phyloP scores from a whole-genome alignment of 2,329 filamentous ascomycete species.

The Cladophialophora carrionii region DNA sequence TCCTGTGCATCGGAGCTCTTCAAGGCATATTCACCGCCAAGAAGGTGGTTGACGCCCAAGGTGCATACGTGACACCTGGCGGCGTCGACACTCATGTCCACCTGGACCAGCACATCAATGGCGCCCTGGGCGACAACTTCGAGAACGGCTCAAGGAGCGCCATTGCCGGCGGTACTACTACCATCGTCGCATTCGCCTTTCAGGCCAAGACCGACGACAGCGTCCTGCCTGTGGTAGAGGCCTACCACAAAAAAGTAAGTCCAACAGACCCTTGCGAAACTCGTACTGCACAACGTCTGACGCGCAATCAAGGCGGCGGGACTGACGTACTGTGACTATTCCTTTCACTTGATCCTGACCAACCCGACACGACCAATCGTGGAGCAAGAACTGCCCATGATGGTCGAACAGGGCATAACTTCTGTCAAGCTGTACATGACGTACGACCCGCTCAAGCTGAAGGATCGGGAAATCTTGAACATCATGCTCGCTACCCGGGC shows the following conservation, averaged over 20 bases:
- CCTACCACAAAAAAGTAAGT: slow-evolving; percentile 52
- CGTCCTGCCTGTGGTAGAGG: slow-evolving; percentile 52
- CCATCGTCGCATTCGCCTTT: slow-evolving; percentile 61
- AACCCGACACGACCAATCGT: slow-evolving; percentile 38
- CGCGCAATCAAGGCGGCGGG: slow-evolving; percentile 46
- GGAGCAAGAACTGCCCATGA: slow-evolving; percentile 50
- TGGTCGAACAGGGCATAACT: slow-evolving; percentile 49
- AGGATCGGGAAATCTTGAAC: slow-evolving; percentile 49
- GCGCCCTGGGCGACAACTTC: slow-evolving; percentile 46
- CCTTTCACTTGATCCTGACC: slow-evolving; percentile 52
- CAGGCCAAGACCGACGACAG: slow-evolving; percentile 53
- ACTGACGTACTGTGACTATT: slow-evolving; percentile 58
- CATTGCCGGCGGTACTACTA: slow-evolving; percentile 63
- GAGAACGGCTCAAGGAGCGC: slow-evolving; percentile 58
- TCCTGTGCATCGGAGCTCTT: slow-evolving; percentile 15
- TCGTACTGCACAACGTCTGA: slow-evolving; percentile 48
- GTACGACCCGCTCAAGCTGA: slow-evolving; percentile 49
- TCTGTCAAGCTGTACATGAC: slow-evolving; percentile 55
- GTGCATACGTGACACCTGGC: slow-evolving; percentile 21
- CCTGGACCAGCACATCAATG: slow-evolving; percentile 18
- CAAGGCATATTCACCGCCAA: slow-evolving; percentile 11
- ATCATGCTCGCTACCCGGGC: slow-evolving; percentile 47
- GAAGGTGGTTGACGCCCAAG: slow-evolving; percentile 14
- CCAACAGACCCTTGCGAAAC: slow-evolving; percentile 47
- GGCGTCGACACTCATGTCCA: slow-evolving; percentile 26